Percentiles rank a stretch among this genome's conserved stretches.
Evolutionary conservation across 2,329 filamentous ascomycete genomes (phyloP).

Genomic region (Aspergillus versicolor): DNA sequence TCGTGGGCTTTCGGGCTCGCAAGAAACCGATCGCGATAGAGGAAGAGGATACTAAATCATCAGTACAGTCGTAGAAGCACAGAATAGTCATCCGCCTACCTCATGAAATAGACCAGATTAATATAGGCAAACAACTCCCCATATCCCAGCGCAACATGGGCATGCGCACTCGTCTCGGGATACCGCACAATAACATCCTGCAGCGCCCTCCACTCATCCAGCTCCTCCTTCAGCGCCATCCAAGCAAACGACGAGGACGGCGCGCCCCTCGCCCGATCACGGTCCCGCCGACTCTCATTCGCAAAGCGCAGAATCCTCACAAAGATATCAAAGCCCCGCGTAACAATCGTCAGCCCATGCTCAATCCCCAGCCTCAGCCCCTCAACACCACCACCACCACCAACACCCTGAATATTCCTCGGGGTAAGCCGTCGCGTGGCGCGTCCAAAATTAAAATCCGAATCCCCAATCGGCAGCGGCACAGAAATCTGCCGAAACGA

Average conservation of each 20-base stretch:
- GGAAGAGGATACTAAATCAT: slow-evolving; percentile 31
- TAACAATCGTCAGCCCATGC: slow-evolving; percentile 35
- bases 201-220: slow-evolving; percentile 36
- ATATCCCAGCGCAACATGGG: slow-evolving; percentile 36
- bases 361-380: slow-evolving; percentile 31
- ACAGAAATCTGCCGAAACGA: slow-evolving; percentile 39
- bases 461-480: slow-evolving; percentile 35
- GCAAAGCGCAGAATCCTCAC: slow-evolving; percentile 37
- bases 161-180: slow-evolving; percentile 34
- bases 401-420: slow-evolving; percentile 25
- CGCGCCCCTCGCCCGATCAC: slow-evolving; percentile 20
- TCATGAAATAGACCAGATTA: slow-evolving; percentile 39
- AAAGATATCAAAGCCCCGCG: slow-evolving; percentile 38
- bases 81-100: slow-evolving; percentile 16
- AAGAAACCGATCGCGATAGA: slow-evolving; percentile 35
- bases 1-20: slow-evolving; percentile 30
- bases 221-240: slow-evolving; percentile 30
- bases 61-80: background rate
- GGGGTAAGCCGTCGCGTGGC: slow-evolving; percentile 20
- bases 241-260: slow-evolving; percentile 25
- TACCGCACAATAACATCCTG: slow-evolving; percentile 35
- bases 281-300: slow-evolving; percentile 35
- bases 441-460: slow-evolving; percentile 35
- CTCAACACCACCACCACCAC: slow-evolving; percentile 7
- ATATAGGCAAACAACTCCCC: slow-evolving; percentile 40